Evolutionary conservation across 202 grass and related monocot species (phyloP), one percentile per base, ranked within the genome.

Genomic region (Sporobolus alterniflorus): DNA sequence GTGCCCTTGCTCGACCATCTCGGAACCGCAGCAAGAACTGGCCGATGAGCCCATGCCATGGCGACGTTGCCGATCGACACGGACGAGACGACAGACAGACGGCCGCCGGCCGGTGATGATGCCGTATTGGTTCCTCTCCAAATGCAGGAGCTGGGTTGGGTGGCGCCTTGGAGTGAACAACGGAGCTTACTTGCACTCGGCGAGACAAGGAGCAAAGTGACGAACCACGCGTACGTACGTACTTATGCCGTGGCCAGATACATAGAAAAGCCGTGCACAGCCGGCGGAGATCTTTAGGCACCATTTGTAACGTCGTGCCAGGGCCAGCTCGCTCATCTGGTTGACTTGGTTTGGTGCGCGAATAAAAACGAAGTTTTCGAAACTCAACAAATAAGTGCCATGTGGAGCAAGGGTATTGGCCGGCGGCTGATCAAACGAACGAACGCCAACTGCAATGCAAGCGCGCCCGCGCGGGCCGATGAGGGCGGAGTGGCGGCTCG

Each of bases 1-100:
- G 25, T 76, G 89, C 63, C 84, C 86, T 30, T 89, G 89, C 14
- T 89, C 86, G n/a, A 89, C 84, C 73, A 87, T 89, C 89, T 94
- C 54, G 1, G 74, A 17, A 0, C 89, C 86, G 46, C 92, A 94
- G 81, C 92, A 94, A 62, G 76, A 89, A 72, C 87, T 92, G 51
- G 11, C 34, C 55, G 14, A 24, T 5, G 89, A 81, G 25, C 89
- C 92, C 92, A 94, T 91, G 50, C 6, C 4, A 39, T n/a, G n/a
- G 32, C 14, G 7, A 32, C 13, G 10, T 5, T 3, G 43, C 3
- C 49, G 49, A n/a, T n/a, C n/a, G n/a, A n/a, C n/a, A n/a, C n/a
- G n/a, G n/a, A 10, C 34, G 34, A 51, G 24, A 16, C 3, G 21
- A 24, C 51, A 55, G 46, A 49, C 13, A 48, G 46, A 48, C 8